Base-by-base conservation (phyloP, 169 alveolate genomes). In the Cryptosporidium muris region DNA sequence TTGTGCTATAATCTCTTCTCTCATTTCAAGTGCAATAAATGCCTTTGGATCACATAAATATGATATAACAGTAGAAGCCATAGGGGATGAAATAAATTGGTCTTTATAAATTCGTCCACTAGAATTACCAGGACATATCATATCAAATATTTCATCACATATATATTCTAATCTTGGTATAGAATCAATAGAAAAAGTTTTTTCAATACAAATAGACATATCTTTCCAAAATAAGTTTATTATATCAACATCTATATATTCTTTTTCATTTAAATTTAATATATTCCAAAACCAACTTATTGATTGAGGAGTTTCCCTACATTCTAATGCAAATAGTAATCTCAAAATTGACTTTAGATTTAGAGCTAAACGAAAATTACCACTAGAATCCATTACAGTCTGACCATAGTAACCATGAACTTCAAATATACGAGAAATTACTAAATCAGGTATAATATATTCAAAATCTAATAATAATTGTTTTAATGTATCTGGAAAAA, bases 31-130 rank as follows among this genome's bases (percentile, higher is more conserved):
- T 40, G 82, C 63, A 43, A 74, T 74, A 47, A 74, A 74, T 7
- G 82, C 82, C 14, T 58, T 74, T 40, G 82, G 82, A n/a, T 74
- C 82, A 58, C 82, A 74, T 2, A 74, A 62, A 60, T 74, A 74
- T 2, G 82, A 74, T 43, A 74, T 74, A n/a, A 58, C 82, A 11
- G 74, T 74, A 11, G 82, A 8, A 9, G 82, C 82, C 82, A 74
- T 74, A 1, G 82, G 82, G 14, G 82, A 74, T 9, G 38, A 37
- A 9, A 11, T 36, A 60, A 74, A 74, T 2, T 51, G 8, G 2
- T 60, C 36, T 12, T 74, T 74, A 40, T 74, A 54, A 3, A 74
- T 74, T 74, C 51, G 54, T 25, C 82, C 82, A 14, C 14, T 47
- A 2, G 42, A 42, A 25, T 74, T 64, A 43, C 82, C 82, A 9